These are phyloP conservation scores for Candida maesae DNA, from an alignment of 805 yeast genomes.

Conservation along the genomic window DNA sequence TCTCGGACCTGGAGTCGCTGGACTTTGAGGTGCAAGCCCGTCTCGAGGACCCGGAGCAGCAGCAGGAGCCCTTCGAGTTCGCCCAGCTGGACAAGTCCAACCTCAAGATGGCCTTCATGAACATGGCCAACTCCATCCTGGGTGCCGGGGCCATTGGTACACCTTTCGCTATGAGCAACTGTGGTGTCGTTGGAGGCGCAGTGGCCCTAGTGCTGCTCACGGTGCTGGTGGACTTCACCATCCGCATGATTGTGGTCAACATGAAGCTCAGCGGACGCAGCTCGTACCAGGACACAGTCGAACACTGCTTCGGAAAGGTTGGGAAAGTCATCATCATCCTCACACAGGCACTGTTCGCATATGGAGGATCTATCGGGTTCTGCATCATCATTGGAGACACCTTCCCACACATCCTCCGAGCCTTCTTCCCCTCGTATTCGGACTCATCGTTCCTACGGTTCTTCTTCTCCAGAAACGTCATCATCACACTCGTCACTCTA, in stretches of 20 bases:
- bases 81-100: constrained; percentile 40
- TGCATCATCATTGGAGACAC: constrained; percentile 95
- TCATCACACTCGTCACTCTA: constrained; percentile 65
- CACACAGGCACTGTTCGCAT: constrained; percentile 85
- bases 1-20: constrained; percentile 23
- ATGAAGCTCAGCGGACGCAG: constrained; percentile 71
- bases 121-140: constrained; percentile 91
- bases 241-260: constrained; percentile 73
- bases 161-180: constrained; percentile 79
- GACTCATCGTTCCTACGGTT: constrained; percentile 41
- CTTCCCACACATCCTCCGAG: constrained; percentile 80
- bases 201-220: constrained; percentile 58
- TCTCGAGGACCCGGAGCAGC: constrained; percentile 11
- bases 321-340: constrained; percentile 68
- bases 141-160: constrained; percentile 97
- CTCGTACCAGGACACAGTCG: constrained; percentile 83
- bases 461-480: constrained; percentile 61
- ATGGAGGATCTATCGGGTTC: constrained; percentile 92
- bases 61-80: constrained; percentile 18
- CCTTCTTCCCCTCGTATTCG: constrained; percentile 48
- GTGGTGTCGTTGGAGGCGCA: constrained; percentile 75
- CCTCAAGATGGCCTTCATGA: constrained; percentile 89
- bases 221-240: constrained; percentile 83
- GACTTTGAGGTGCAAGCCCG: constrained; percentile 19
- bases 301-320: constrained; percentile 66